Evolutionary conservation across 768 basidiomycete species (phyloP).

Genomic region (Boletus coccyginus): DNA sequence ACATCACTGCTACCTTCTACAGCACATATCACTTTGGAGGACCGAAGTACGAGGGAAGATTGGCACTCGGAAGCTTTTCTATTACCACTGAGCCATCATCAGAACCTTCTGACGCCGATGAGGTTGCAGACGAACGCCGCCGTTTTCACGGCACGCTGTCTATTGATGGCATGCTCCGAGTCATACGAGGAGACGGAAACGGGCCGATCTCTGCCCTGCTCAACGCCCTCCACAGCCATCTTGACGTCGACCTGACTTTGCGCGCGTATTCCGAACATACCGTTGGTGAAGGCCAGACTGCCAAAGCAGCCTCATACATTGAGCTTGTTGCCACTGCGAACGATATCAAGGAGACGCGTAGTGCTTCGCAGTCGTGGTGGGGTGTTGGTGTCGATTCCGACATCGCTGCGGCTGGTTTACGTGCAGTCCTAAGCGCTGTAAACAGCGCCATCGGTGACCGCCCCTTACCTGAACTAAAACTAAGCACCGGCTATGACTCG

Average conservation of each 20-base stretch:
- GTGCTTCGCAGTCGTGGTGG: constrained; percentile 84
- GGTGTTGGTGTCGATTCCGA: constrained; percentile 92
- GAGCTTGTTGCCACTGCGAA: constrained; percentile 70
- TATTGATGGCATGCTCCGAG: constrained; percentile 81
- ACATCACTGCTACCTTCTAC: constrained; percentile 90
- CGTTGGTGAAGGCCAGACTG: constrained; percentile 81
- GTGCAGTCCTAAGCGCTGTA: constrained; percentile 85
- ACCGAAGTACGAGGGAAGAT: constrained; percentile 73
- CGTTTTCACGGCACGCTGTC: constrained; percentile 84
- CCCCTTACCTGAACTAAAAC: constrained; percentile 70
- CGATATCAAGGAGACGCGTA: constrained; percentile 54
- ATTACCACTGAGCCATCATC: constrained; percentile 59
- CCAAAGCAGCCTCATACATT: constrained; percentile 92
- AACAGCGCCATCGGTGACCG: constrained; percentile 76
- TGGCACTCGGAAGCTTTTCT: constrained; percentile 79
- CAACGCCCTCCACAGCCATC: constrained; percentile 78
- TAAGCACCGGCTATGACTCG: constrained; percentile 70
- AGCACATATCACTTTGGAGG: constrained; percentile 82
- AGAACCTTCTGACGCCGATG: constrained; percentile 47
- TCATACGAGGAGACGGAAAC: constrained; percentile 91
- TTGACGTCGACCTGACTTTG: constrained; percentile 79
- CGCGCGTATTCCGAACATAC: constrained; percentile 94
- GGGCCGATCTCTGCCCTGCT: constrained; percentile 93
- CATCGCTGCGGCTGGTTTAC: constrained; percentile 86
- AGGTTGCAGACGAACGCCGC: constrained; percentile 63